Evolutionary conservation across 1,139 yeast species (phyloP), one percentile per base, ranked within the genome.

Genomic region (Pichia cactophila): DNA sequence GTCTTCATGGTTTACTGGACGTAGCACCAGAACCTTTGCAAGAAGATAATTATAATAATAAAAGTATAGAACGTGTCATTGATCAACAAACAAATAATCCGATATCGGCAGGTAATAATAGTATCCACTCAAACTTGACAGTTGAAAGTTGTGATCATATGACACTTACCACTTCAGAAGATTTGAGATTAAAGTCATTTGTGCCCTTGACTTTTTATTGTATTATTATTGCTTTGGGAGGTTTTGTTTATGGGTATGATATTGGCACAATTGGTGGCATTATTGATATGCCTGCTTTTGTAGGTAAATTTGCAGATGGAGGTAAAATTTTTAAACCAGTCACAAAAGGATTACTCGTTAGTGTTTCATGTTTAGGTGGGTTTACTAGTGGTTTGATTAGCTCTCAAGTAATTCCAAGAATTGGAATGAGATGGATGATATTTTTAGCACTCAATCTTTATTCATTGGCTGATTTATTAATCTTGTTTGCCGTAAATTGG

Each of bases 191-290:
- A 5, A 16, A 23, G 5, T 46, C 52, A 5, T 44, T 33, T 26
- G 7, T 35, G 4, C 50, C 50, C 1, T 28, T 51, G 4, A 35
- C 56, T 1, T 11, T 47, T 3, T 64, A 50, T 51, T 50, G 64
- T 4, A 38, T 69, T 17, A 63, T 73, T 40, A 74, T 77, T 44
- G 78, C 87, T 4, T 74, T 80, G 54, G 83, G 86, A 42, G 90
- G 89, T 4, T 78, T 81, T 54, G 77, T 81, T 16, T 81, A 81
- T 59, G 90, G 90, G 35, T 83, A 80, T 71, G 90, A 83, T 67
- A 80, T 85, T 48, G 89, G 89, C 50, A 81, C 85, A 44, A 75
- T 83, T 59, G 85, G 87, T 42, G 87, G 87, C 35, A 71, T 82
- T 51, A 73, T 82, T 33, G 80, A 80, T 61, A 73, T 81, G 77